Evolutionary conservation across 1,139 yeast species (phyloP), one percentile per base, ranked within the genome.

Genomic region (Hansenula anomala): DNA sequence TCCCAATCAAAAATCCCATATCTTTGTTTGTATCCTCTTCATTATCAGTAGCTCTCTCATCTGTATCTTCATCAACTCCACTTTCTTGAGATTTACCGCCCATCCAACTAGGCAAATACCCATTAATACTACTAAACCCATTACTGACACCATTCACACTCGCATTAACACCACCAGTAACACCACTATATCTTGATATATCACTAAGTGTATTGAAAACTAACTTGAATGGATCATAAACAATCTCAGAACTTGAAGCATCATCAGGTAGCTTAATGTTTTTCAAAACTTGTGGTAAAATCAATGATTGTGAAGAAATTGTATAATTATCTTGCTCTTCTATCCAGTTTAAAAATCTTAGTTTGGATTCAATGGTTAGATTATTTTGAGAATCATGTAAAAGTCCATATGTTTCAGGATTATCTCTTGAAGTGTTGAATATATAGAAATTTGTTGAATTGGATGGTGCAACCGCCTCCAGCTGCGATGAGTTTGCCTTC

Each of bases 171-270:
- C 56, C 53, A 9, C 48, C 40, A 3, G 48, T 42, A n/a, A 46
- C 27, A 1, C 49, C 49, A 19, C 48, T 38, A 10, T 35, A 42
- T 15, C 37, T 40, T 3, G 56, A 48, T 10, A 54, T 50, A 28
- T 48, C 55, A 16, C 44, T 42, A 6, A 52, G 29, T 1, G 57
- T 49, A 4, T 44, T 39, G 36, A 43, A 44, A 10, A 48, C 45
- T 13, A 51, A 15, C 28, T 46, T 49, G 40, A 54, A 52, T 6
- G 58, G 58, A 34, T 54, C 56, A 40, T 49, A 54, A 2, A 53
- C 38, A 17, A 30, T 28, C 7, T 53, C 55, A 6, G 30, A 14
- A 14, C n/a, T 5, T 8, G 4, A 4, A 2, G 6, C 26, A 12
- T 32, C 26, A 12, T 28, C 39, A 8, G 11, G 14, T 3, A 30